Evolutionary conservation across 345 rosid species (phyloP).

Genomic region (Dimocarpus longan): DNA sequence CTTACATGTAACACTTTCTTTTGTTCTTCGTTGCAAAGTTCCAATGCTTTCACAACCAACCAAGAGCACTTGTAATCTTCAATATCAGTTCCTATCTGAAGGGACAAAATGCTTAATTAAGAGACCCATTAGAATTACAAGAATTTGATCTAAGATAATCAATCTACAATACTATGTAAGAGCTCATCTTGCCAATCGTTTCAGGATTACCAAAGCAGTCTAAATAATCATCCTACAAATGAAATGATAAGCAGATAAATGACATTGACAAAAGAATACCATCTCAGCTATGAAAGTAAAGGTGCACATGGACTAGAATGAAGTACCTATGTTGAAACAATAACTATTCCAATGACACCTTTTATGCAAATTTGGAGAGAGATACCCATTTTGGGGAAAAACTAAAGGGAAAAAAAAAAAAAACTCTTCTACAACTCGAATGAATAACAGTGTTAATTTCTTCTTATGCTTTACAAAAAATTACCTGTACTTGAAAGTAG

Average conservation of each 20-base stretch:
- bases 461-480: background rate
- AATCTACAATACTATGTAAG: background rate
- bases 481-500: slow-evolving; percentile 52
- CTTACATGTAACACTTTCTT: slow-evolving; percentile 29
- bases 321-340: no score
- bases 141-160: no score
- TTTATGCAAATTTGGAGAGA: no score
- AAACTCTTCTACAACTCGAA: no score
- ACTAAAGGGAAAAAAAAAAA: no score
- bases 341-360: no score
- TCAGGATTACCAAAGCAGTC: slow-evolving; percentile 47
- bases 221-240: slow-evolving; percentile 47
- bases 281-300: background rate
- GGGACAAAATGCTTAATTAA: background rate
- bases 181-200: slow-evolving; percentile 45
- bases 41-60: slow-evolving; percentile 46
- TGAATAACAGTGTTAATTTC: no score
- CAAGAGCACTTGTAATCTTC: slow-evolving; percentile 53
- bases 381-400: background rate
- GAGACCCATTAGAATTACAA: no score
- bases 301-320: no score
- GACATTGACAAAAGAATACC: background rate
- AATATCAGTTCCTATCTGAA: slow-evolving; percentile 32
- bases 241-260: background rate
- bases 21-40: slow-evolving; percentile 31